Base-by-base conservation (phyloP, 495 filamentous ascomycete species). In the Aspergillus sclerotiicarbonarius region DNA sequence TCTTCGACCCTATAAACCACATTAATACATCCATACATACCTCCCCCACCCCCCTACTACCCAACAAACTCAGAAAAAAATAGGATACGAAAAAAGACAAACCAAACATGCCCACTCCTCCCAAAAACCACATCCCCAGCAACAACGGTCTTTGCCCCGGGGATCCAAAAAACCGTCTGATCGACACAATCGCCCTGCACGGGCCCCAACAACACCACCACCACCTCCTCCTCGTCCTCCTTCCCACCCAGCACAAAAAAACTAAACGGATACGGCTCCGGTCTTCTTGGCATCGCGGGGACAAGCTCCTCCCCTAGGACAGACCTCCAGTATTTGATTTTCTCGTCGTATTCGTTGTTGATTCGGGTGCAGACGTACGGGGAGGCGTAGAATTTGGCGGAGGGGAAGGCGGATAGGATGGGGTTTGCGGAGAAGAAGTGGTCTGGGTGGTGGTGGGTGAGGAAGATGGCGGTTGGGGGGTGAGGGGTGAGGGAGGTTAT, bases 391-490 rank as follows among this genome's bases (percentile, higher is more conserved):
- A 70, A 63, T 13, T 29, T 37, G 8, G 67, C 55, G 9, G 25
- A 44, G 5, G 68, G 66, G 54, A 63, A 70, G 10, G 65, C 67
- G 12, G 67, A 67, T 5, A 72, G 62, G 50, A 71, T 65, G 6
- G 66, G 60, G 49, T 67, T 68, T 6, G 67, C 69, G 32, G 56
- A 55, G 66, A 68, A 68, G 60, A 64, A 70, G 62, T 72, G 70
- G 54, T 71, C 68, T 3, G 70, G 65, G 54, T 70, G 70, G 58
- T 70, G 67, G 54, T 70, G 69, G 10, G 67, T 70, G 13, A 69
- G 62, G 56, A 70, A 72, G 54, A 71, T 51, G 7, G 64, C 67
- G 33, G 63, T 63, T 6, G 71, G 53, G 47, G 47, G 9, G 12
- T 32, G 8, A 4, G 59, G 62, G 4, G 51, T 65, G 6, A 54